phyloP scores from a whole-genome alignment of 305 asterid species.

The Fraxinus platypoda region DNA sequence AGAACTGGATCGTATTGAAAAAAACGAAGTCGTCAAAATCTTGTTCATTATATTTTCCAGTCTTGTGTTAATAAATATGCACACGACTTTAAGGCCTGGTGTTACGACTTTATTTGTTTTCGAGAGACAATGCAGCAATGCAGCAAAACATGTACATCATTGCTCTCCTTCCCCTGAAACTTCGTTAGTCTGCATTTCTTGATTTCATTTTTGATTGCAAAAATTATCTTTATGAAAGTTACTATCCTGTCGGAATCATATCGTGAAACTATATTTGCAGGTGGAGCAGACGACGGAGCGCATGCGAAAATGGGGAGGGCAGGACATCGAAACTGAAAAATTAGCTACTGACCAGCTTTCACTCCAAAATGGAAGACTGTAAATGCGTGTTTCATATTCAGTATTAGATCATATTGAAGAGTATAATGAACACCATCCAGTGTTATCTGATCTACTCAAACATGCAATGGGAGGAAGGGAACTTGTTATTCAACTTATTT shows the following conservation, averaged over 20 bases:
- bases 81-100: not conserved
- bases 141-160: not conserved
- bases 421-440: not conserved
- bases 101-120: not conserved
- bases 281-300: slow-evolving; percentile 45
- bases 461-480: not conserved
- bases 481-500: not conserved
- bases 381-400: not conserved
- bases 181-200: not conserved
- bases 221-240: not conserved
- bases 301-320: slow-evolving; percentile 54
- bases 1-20: not conserved
- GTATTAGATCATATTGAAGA: not conserved
- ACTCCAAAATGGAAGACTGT: not conserved
- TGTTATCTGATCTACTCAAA: not conserved
- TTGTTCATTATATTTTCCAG: not conserved
- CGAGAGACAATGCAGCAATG: not conserved
- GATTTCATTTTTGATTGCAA: not conserved
- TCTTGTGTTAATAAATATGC: not conserved
- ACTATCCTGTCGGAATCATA: not conserved
- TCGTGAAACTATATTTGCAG: slow-evolving; percentile 19
- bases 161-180: not conserved
- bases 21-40: not conserved
- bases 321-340: slow-evolving; percentile 16
- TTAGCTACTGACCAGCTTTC: not conserved